Base-by-base conservation (phyloP, 306 rosid genomes). In the Cucurbita moschata region DNA sequence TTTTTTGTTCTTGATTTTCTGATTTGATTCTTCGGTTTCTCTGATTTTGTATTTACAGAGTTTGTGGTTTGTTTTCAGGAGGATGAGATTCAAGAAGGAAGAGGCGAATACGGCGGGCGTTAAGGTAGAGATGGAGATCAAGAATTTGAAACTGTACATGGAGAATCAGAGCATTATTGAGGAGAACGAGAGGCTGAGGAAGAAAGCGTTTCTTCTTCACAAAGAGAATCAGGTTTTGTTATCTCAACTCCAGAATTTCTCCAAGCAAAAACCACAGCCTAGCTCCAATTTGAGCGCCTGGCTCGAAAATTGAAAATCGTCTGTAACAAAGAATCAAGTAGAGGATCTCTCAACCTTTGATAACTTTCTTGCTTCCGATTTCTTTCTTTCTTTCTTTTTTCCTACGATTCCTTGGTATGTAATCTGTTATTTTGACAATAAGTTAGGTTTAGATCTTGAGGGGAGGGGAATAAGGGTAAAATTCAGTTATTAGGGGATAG, bases 111-210 rank as follows among this genome's bases (percentile, higher is more conserved):
- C 23, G 58, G 16, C 40, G 55, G 75, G 79, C 19, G 79, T 56
- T 49, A 65, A 80, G 74, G 54, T 75, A 56, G 87, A 89, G 69
- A 90, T 92, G 79, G 78, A 88, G 77, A 85, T 81, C 79, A 83
- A 85, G 88, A 92, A 92, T 79, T 47, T 85, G 84, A 87, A 83
- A 78, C 68, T 92, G 66, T 87, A 77, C 60, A 79, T 84, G 86
- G 86, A 83, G 82, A 92, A 92, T 76, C 73, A 88, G 67, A 88
- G 75, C 74, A 84, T 92, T 63, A 84, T 87, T 46, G 88, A 88
- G 61, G 92, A 88, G 85, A 92, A 92, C 54, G 89, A 84, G 75
- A 86, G 82, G 86, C 79, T 92, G 75, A 89, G 88, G 67, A 83
- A 85, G 81, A 83, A 79, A 76, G 96, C 95, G n/a, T 19, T 89